Evolutionary conservation across 495 filamentous ascomycete species (phyloP), one percentile per base, ranked within the genome.

Genomic region (Parathielavia appendiculata): DNA sequence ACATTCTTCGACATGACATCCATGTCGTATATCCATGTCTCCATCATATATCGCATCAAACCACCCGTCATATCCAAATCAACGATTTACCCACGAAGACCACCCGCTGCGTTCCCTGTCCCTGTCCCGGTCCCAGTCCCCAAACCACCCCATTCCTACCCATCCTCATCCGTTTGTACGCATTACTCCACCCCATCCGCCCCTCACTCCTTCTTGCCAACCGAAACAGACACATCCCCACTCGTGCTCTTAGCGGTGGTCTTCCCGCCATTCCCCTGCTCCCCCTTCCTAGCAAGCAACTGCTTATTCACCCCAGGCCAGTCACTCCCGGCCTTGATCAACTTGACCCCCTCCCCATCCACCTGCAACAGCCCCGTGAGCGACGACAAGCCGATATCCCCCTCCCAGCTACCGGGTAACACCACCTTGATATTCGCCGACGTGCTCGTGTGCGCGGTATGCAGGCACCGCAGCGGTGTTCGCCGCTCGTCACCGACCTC

Each of bases 321-420:
- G 0, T 63, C 64, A 14, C 55, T 55, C 17, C 58, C 54, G 12
- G 49, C 46, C 52, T 59, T 66, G 20, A 71, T 59, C 16, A 75
- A 20, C 65, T 59, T 62, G 10, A 77, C 69, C 20, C 67, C 73
- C 34, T 65, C 59, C 2, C 76, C 75, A 9, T 22, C 51, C 1
- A 63, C 73, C 5, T 36, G 51, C 3, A 78, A 44, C 13, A 32
- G 51, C 8, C 74, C 75, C 26, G 61, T 63, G 11, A 66, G 60
- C 32, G 71, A 63, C 44, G 58, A 6, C 17, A 72, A 60, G 12
- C 23, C 17, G 14, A 77, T 54, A 16, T 64, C 48, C 0, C 77
- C 77, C 57, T 76, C 75, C 76, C 77, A 79, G 1, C 61, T 52
- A 23, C 52, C 60, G 0, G 77, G 76, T 30, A 72, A 76, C 12